A percentile compares a stretch with the other conserved stretches of the same genome.
Conservation (phyloP, 352 stramenopile genomes). For the Pythium vanterpoolii region DNA sequence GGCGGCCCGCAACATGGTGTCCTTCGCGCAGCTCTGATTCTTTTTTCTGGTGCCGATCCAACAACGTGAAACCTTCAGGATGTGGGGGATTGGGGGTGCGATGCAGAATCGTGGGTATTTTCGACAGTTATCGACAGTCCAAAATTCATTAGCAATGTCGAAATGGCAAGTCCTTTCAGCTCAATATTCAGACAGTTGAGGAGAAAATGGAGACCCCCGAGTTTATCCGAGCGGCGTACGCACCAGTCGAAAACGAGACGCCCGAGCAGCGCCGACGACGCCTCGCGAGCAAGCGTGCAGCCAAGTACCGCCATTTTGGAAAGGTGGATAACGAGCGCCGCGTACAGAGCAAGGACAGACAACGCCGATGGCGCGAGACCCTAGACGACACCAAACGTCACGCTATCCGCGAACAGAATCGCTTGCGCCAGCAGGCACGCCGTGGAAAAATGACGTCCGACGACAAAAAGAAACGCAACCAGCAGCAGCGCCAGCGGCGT, state of each 20-base stretch:
- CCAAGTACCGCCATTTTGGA: slow-evolving; percentile 65
- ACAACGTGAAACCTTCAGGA: neutral
- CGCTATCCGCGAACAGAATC: slow-evolving; percentile 58
- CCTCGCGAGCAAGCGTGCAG: slow-evolving; percentile 53
- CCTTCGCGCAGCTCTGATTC: neutral
- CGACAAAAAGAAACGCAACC: slow-evolving; percentile 34
- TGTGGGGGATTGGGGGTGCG: neutral
- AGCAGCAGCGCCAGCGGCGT: slow-evolving; percentile 48
- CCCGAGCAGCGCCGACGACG: slow-evolving; percentile 45
- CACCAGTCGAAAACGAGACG: slow-evolving; percentile 37
- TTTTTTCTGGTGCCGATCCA: neutral
- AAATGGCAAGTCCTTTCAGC: neutral
- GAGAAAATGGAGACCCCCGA: slow-evolving; percentile 46
- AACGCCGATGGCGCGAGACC: slow-evolving; percentile 39
- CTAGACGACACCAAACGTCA: slow-evolving; percentile 37
- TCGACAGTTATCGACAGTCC: slow-evolving; percentile 16
- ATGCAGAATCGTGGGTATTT: slow-evolving; percentile 2
- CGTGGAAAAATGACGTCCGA: slow-evolving; percentile 41
- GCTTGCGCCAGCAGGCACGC: slow-evolving; percentile 47
- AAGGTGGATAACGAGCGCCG: slow-evolving; percentile 12
- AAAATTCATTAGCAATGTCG: slow-evolving; percentile 3
- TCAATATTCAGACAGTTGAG: neutral
- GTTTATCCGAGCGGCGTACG: slow-evolving; percentile 48
- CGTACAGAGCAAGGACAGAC: slow-evolving; percentile 17
- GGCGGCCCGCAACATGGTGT: slow-evolving; percentile 16